phyloP scores from a whole-genome alignment of 192 early-diverging fungal species.

The Coemansia sp. region DNA sequence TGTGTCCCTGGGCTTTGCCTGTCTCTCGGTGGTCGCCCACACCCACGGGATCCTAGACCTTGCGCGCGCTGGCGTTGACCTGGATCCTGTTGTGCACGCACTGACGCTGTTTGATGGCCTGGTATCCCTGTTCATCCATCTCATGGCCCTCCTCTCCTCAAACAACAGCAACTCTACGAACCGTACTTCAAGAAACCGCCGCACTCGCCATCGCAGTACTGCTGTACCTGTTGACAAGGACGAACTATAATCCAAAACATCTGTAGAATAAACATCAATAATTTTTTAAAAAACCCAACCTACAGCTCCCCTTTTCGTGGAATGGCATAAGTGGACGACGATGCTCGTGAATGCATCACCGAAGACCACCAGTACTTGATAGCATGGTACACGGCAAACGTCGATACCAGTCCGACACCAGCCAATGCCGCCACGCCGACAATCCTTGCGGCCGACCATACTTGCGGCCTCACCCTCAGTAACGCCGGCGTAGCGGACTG shows the following conservation, averaged over 20 bases:
- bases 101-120: slow-evolving; percentile 33
- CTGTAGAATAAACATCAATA: too few relatives aligned
- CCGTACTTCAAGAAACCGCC: too few relatives aligned
- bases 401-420: slow-evolving; percentile 41
- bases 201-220: background rate
- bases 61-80: slow-evolving; percentile 5
- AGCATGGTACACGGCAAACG: slow-evolving; percentile 46
- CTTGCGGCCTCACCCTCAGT: slow-evolving; percentile 31
- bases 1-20: slow-evolving; percentile 11
- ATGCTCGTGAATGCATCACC: slow-evolving; percentile 19
- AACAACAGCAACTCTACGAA: too few relatives aligned
- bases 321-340: slow-evolving; percentile 10
- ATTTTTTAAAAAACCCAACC: background rate
- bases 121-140: slow-evolving; percentile 17
- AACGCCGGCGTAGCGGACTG: slow-evolving; percentile 46
- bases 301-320: slow-evolving; percentile 28
- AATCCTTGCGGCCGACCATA: slow-evolving; percentile 36
- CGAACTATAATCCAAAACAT: too few relatives aligned
- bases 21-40: slow-evolving; percentile 30
- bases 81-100: slow-evolving; percentile 26
- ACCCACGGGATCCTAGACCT: slow-evolving; percentile 28
- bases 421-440: slow-evolving; percentile 40
- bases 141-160: slow-evolving; percentile 16
- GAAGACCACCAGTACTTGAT: slow-evolving; percentile 48
- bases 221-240: background rate